Percentiles rank a stretch among this genome's conserved stretches.
Conservation (phyloP, 257 asterid genomes). For the Jacaranda mimosifolia region DNA sequence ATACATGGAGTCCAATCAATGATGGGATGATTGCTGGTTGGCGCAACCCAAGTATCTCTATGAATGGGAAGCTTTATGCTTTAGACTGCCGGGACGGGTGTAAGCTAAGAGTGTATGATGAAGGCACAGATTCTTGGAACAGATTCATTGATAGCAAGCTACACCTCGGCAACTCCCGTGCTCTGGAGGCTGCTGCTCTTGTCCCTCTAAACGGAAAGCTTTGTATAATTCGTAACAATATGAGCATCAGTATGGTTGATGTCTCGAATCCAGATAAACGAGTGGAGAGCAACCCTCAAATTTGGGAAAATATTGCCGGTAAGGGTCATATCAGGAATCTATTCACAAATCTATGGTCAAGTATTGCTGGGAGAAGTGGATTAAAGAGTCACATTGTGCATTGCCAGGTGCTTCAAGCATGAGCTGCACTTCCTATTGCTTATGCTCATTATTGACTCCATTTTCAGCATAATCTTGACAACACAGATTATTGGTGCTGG, state of each 20-base stretch:
- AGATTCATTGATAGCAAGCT: constrained; percentile 68
- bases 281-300: constrained; percentile 53
- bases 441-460: not conserved
- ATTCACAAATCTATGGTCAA: constrained; percentile 67
- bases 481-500: constrained; percentile 22
- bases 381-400: constrained; percentile 74
- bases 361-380: constrained; percentile 71
- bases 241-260: constrained; percentile 73
- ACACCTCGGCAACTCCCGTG: constrained; percentile 63
- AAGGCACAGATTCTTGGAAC: constrained; percentile 56
- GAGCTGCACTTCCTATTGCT: constrained; percentile 2
- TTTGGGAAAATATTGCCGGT: constrained; percentile 62
- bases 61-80: constrained; percentile 70
- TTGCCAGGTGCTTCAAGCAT: constrained; percentile 72
- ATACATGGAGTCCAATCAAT: constrained; percentile 57
- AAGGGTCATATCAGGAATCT: constrained; percentile 59
- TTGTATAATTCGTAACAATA: constrained; percentile 64
- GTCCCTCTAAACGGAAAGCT: constrained; percentile 67
- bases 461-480: not conserved
- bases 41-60: constrained; percentile 71
- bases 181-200: constrained; percentile 71
- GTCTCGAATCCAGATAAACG: constrained; percentile 50
- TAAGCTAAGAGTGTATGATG: constrained; percentile 59
- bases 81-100: constrained; percentile 71
- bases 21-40: constrained; percentile 72